phyloP scores from a whole-genome alignment of 768 basidiomycete species.

The Termitomyces sp. region DNA sequence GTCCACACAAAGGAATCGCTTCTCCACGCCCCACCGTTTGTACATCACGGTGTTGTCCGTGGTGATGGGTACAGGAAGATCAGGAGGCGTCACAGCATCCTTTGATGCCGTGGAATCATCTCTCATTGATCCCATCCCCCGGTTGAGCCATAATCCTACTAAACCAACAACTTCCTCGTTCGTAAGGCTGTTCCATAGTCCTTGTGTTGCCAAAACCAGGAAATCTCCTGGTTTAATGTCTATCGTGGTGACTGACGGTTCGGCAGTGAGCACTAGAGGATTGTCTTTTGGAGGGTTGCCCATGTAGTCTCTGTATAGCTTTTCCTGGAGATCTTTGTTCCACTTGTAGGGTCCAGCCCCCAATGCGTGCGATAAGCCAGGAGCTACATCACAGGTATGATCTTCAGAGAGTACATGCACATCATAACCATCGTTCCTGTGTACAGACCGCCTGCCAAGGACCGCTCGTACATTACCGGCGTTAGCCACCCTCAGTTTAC shows the following conservation, averaged over 20 bases:
- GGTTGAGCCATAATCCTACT: conserved; percentile 44
- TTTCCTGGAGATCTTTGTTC: conserved; percentile 32
- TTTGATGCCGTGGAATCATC: neutral
- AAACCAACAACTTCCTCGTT: conserved; percentile 54
- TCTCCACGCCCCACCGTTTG: conserved; percentile 30
- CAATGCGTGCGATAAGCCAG: conserved; percentile 35
- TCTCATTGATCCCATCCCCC: neutral
- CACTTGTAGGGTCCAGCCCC: conserved; percentile 43
- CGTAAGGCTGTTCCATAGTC: conserved; percentile 50
- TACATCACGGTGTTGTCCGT: conserved; percentile 32
- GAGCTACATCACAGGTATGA: conserved; percentile 30
- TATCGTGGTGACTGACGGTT: conserved; percentile 45
- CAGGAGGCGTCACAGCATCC: conserved; percentile 14
- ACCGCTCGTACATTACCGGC: conserved; percentile 42
- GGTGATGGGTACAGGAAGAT: conserved; percentile 25
- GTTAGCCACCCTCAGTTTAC: conserved; percentile 31
- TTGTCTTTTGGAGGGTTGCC: conserved; percentile 22
- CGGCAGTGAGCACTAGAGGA: conserved; percentile 42
- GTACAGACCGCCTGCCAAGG: conserved; percentile 27
- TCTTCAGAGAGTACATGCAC: conserved; percentile 37
- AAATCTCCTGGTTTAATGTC: conserved; percentile 45
- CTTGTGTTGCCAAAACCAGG: conserved; percentile 49
- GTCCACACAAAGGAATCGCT: conserved; percentile 37
- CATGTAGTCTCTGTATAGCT: conserved; percentile 31
- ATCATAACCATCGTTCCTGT: conserved; percentile 28